phyloP scores from a whole-genome alignment of 192 early-diverging fungal genomes.

The Entophlyctis helioformis region DNA sequence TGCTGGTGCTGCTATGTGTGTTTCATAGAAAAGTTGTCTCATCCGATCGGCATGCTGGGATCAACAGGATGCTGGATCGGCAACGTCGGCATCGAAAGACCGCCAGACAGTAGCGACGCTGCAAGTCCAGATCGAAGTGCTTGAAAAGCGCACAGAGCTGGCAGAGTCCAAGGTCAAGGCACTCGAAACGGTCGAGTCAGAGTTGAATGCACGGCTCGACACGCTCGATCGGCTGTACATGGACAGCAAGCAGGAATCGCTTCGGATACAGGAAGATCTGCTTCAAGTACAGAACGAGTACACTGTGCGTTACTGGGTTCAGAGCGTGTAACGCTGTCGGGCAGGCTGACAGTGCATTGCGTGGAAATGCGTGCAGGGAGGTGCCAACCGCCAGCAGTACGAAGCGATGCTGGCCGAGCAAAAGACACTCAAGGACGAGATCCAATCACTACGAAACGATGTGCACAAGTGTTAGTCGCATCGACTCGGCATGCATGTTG shows the following conservation, averaged over 20 bases:
- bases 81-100: too few relatives aligned
- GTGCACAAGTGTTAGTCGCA: conserved; percentile 24
- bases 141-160: conserved; percentile 21
- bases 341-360: too few relatives aligned
- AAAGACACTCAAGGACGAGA: conserved; percentile 8
- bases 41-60: too few relatives aligned
- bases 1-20: too few relatives aligned
- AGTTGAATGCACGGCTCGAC: conserved; percentile 13
- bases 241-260: conserved; percentile 21
- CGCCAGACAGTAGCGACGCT: conserved; percentile 7
- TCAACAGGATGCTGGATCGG: too few relatives aligned
- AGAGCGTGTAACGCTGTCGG: too few relatives aligned
- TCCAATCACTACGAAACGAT: conserved; percentile 13
- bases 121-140: conserved; percentile 22
- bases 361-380: conserved; percentile 21
- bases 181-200: conserved; percentile 9
- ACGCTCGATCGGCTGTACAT: conserved; percentile 23
- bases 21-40: too few relatives aligned
- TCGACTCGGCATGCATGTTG: too few relatives aligned
- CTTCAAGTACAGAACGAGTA: too few relatives aligned
- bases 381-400: conserved; percentile 12
- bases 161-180: conserved; percentile 23
- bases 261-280: conserved; percentile 19
- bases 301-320: too few relatives aligned
- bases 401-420: conserved; percentile 8